Evolutionary conservation across 768 basidiomycete species (phyloP).

Genomic region (Leccinum incarnatum): DNA sequence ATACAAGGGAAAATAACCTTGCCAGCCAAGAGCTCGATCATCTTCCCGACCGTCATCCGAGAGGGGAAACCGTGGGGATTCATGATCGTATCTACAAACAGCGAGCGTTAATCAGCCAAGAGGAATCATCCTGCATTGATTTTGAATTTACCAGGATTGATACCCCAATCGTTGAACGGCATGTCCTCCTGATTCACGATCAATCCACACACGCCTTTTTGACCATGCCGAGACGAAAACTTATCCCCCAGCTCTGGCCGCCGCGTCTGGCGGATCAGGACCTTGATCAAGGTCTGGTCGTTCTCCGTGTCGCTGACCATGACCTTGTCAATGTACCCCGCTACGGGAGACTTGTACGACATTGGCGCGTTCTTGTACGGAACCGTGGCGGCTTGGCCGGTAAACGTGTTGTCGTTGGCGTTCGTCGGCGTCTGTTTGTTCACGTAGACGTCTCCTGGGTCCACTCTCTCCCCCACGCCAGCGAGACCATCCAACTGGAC

Average conservation of each 20-base stretch:
- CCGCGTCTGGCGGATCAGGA: conserved; percentile 94
- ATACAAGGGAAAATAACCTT: conserved; percentile 51
- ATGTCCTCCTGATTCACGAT: conserved; percentile 99
- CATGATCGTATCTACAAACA: conserved; percentile 89
- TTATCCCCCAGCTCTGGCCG: conserved; percentile 97
- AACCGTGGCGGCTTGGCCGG: conserved; percentile 76
- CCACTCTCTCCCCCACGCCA: conserved; percentile 91
- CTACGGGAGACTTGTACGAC: conserved; percentile 90
- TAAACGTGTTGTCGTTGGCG: conserved; percentile 88
- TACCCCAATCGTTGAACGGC: conserved; percentile 99
- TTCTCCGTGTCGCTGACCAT: conserved; percentile 96
- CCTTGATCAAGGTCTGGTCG: conserved; percentile 95
- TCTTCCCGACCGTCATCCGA: conserved; percentile 99
- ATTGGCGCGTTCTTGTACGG: conserved; percentile 92
- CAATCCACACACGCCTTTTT: conserved; percentile 98
- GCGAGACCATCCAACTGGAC: conserved; percentile 92
- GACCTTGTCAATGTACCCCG: conserved; percentile 95
- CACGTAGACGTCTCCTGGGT: conserved; percentile 91
- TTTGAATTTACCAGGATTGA: conserved; percentile 64
- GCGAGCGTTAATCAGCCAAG: conserved; percentile 7
- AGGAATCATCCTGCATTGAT: conserved; percentile 5
- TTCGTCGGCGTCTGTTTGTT: conserved; percentile 97
- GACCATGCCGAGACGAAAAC: conserved; percentile 96
- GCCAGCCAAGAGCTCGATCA: conserved; percentile 96
- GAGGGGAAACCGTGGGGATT: conserved; percentile 99